Base-by-base conservation (phyloP, 257 asterid species). In the Ligustrum vulgare region DNA sequence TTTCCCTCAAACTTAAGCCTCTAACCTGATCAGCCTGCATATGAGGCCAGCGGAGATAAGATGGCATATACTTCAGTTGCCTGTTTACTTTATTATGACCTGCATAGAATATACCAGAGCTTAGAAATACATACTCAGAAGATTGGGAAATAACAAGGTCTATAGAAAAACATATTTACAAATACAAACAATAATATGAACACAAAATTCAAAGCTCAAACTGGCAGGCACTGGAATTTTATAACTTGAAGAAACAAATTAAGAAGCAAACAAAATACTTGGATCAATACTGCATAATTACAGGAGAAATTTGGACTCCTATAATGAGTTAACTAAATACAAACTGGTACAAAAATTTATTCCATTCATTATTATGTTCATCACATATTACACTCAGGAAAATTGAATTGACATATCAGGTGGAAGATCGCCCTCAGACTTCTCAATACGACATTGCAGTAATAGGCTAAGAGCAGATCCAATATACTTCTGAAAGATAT, bases 1-100 rank as follows among this genome's bases (percentile, higher is more conserved):
- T 89, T 89, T 94, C 99, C 80, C 99, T 90, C 81, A 94, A 88
- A 69, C 91, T 85, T 78, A 94, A 91, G 78, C 98, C 99, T 79
- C 89, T 94, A 75, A 92, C 96, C 87, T 92, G 98, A 85, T 90
- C 97, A 33, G 97, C 94, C 80, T 82, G 91, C 91, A 88, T 88
- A 86, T 94, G 99, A 83, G 99, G 99, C 99, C 99, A 94, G 49
- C 94, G 90, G 62, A 94, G 90, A 82, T 89, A 91, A 74, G 91
- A 75, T 64, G 96, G 89, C 16, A 85, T 69, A 60, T 73, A 77
- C 82, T 80, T 87, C 77, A 54, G 82, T 80, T 81, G 85, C 87
- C 88, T 92, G 75, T 81, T 86, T 80, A 70, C 80, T 75, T 73
- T 85, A 80, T 79, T 82, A 76, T 86, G 92, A 86, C 92, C 98